These are phyloP conservation scores for Erodium trifolium DNA, from an alignment of 441 rosid genomes.

Conservation along the genomic window DNA sequence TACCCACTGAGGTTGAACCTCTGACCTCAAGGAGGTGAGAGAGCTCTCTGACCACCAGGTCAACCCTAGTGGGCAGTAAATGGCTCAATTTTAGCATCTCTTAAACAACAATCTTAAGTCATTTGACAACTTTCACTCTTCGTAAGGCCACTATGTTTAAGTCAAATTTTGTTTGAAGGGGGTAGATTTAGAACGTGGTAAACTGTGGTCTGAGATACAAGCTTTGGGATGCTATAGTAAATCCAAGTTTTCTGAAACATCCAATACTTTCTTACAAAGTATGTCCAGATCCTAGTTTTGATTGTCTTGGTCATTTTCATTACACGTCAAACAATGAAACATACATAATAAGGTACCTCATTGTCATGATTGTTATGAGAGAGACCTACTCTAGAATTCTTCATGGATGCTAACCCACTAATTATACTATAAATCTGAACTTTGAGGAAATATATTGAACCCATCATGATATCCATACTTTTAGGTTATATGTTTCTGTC, in stretches of 20 bases:
- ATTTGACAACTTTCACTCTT: background rate
- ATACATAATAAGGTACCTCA: background rate
- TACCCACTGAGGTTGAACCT: no score
- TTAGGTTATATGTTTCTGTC: background rate
- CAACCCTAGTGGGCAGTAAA: background rate
- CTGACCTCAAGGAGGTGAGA: no score
- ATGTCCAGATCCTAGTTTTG: background rate
- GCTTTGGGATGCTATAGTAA: background rate
- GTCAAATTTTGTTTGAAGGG: background rate
- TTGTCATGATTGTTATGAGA: background rate
- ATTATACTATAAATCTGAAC: background rate
- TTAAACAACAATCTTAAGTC: background rate
- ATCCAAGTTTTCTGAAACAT: background rate
- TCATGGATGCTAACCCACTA: background rate
- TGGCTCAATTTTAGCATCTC: background rate
- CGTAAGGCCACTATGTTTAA: background rate
- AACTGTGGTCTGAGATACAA: background rate
- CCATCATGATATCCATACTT: background rate
- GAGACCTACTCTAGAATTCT: background rate
- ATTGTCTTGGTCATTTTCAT: background rate
- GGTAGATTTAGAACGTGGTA: background rate
- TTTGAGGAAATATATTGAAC: background rate
- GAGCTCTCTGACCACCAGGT: no score
- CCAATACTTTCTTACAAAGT: background rate
- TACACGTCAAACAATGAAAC: background rate